Evolutionary conservation across 768 basidiomycete genomes (phyloP), one percentile per base, ranked within the genome.

Genomic region (Gautieria morchelliformis): DNA sequence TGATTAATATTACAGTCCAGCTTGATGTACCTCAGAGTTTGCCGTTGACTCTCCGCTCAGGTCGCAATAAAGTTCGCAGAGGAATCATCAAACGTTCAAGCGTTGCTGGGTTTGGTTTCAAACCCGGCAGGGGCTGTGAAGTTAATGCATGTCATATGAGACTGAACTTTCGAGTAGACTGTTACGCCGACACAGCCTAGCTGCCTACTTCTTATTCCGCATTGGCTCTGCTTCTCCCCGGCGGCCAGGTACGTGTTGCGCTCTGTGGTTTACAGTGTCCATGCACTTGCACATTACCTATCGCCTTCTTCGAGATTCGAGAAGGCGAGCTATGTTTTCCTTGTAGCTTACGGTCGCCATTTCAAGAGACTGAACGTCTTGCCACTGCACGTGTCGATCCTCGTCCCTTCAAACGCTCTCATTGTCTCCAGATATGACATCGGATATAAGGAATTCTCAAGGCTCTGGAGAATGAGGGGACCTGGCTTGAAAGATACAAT

Each of bases 141-240:
- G 37, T 41, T 27, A 9, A 37, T 33, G 47, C 12, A n/a, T n/a
- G n/a, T n/a, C 41, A 10, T 50, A n/a, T 33, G 53, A 9, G 47
- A 20, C n/a, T 62, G 41, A 63, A 32, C 15, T 55, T 42, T 7
- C 57, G 10, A 10, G 19, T 53, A 95, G 93, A 85, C 82, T 4
- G 76, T 93, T 19, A 84, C 87, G 2, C 89, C 89, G 1, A 70
- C 73, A 1, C 86, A 84, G 66, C 81, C n/a, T n/a, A n/a, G n/a
- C 91, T 0, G 84, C 84, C 2, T 83, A 85, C 61, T 92, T 88
- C 66, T 64, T 96, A 44, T 96, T 94, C 70, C 82, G 81, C 47
- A 74, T 93, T n/a, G 79, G 84, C 53, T 85, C 84, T 11, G 69
- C 65, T 17, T 66, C 75, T 20, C 47, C 59, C 57, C n/a, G n/a